These are phyloP conservation scores for Penicillium flavigenum DNA, from an alignment of 495 filamentous ascomycete species.

Conservation along the genomic window DNA sequence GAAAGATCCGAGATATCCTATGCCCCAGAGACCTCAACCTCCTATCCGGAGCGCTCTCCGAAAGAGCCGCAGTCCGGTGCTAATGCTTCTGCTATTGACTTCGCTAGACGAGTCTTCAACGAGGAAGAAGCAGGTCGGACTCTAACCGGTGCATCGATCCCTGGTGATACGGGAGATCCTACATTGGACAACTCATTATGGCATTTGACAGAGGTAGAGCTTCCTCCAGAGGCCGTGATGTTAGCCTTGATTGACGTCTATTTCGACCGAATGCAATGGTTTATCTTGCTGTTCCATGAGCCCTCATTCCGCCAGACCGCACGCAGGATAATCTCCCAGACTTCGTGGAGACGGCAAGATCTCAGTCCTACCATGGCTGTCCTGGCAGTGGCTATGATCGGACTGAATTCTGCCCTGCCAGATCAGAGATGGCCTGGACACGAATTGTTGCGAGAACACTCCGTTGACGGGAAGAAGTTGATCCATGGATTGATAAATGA, in stretches of 20 bases:
- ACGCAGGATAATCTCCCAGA: constrained; percentile 14
- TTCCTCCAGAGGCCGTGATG: constrained; percentile 19
- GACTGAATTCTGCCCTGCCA: constrained; percentile 19
- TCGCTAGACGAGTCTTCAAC: constrained; percentile 12
- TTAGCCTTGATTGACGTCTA: constrained; percentile 19
- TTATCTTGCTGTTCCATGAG: constrained; percentile 22
- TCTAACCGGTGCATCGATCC: constrained; percentile 6
- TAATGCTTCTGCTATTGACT: constrained; percentile 6
- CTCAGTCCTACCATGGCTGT: constrained; percentile 19
- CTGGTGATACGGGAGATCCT: constrained; percentile 2
- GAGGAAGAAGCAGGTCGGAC: constrained; percentile 11
- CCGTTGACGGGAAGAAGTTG: constrained; percentile 10
- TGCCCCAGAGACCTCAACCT: background rate
- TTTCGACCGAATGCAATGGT: constrained; percentile 24
- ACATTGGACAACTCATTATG: constrained; percentile 10
- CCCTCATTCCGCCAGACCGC: constrained; percentile 17
- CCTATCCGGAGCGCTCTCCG: constrained; percentile 1
- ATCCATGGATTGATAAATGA: constrained; percentile 16
- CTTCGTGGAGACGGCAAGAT: constrained; percentile 20
- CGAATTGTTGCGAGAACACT: background rate
- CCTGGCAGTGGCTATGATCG: constrained; percentile 19
- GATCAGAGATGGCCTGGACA: constrained; percentile 17
- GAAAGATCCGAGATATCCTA: background rate
- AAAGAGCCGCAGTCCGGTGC: constrained; percentile 8
- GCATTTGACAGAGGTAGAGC: constrained; percentile 17